Base-by-base conservation (phyloP, 1,284 basidiomycete genomes). In the Irpex sp. region DNA sequence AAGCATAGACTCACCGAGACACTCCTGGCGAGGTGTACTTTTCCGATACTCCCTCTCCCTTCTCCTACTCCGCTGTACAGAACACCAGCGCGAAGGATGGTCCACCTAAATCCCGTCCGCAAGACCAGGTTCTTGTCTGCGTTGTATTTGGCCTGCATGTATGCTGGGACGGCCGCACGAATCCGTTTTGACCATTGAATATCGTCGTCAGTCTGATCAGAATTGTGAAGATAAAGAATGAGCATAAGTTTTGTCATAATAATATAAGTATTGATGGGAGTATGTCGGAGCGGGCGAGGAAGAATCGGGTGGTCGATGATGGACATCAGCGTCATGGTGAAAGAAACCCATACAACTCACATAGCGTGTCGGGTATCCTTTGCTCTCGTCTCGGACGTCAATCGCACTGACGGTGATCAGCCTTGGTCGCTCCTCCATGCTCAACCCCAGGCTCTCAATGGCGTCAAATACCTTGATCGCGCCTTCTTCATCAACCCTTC, bases 381-480 rank as follows among this genome's bases (percentile, higher is more conserved):
- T 78, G 26, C 80, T 77, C 17, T 76, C 75, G 69, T 89, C 79
- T 21, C 89, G 77, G 1, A 86, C 73, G 70, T 92, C 89, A n/a
- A 89, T 71, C 0, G 87, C 86, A 9, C 85, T 86, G 43, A 93
- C 82, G 58, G 90, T 72, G 47, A 92, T 79, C 53, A 92, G 72
- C 33, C 81, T 74, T 17, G 87, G 87, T 62, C 80, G 80, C 5
- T 75, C 67, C 1, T 80, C 77, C 11, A 53, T 9, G 37, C 39
- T 43, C 11, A 4, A 9, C 3, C 78, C 70, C 0, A 85, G 77
- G 1, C 67, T 73, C 69, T 90, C 87, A 63, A 92, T 79, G 0
- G 88, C 90, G 68, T 91, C 88, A 69, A 86, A 92, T 0, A 89
- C 83, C 73, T 90, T 91, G 61, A 91, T 68, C 0, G 89, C 88